These are phyloP conservation scores for Boletus fagicola DNA, from an alignment of 768 basidiomycete species.

Conservation along the genomic window DNA sequence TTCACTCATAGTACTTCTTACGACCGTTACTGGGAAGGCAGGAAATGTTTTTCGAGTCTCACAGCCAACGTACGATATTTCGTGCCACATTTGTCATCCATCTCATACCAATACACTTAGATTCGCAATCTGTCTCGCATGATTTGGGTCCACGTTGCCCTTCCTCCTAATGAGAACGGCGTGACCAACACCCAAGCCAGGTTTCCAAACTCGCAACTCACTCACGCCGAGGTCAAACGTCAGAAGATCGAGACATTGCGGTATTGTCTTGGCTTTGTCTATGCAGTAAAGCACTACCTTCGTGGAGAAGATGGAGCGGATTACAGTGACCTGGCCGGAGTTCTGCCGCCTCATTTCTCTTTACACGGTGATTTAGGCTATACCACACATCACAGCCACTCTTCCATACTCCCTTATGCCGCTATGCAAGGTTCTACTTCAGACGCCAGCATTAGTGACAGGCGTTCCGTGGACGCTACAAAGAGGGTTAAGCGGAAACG, in stretches of 20 bases:
- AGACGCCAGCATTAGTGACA: constrained; percentile 24
- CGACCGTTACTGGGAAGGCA: constrained; percentile 85
- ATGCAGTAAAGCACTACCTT: constrained; percentile 76
- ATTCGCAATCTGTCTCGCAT: constrained; percentile 74
- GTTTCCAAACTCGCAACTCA: constrained; percentile 44
- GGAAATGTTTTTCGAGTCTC: constrained; percentile 76
- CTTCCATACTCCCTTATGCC: constrained; percentile 41
- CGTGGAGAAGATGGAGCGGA: constrained; percentile 79
- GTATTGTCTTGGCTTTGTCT: constrained; percentile 67
- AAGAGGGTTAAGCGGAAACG: constrained; percentile 71
- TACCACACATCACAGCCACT: constrained; percentile 33
- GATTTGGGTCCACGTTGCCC: constrained; percentile 76
- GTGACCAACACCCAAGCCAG: constrained; percentile 49
- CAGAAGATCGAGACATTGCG: constrained; percentile 71
- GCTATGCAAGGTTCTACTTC: constrained; percentile 36
- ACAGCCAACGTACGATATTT: constrained; percentile 52
- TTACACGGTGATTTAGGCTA: constrained; percentile 46
- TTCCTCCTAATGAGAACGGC: constrained; percentile 54
- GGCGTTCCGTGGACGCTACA: constrained; percentile 46
- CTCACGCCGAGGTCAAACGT: constrained; percentile 51
- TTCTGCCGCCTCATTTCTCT: constrained; percentile 63
- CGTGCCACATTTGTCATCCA: not conserved
- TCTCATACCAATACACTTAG: constrained; percentile 25
- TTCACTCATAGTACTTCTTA: constrained; percentile 64
- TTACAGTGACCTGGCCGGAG: constrained; percentile 61